Base-by-base conservation (phyloP, 116 monocot species). In the Phalaenopsis hybrid region DNA sequence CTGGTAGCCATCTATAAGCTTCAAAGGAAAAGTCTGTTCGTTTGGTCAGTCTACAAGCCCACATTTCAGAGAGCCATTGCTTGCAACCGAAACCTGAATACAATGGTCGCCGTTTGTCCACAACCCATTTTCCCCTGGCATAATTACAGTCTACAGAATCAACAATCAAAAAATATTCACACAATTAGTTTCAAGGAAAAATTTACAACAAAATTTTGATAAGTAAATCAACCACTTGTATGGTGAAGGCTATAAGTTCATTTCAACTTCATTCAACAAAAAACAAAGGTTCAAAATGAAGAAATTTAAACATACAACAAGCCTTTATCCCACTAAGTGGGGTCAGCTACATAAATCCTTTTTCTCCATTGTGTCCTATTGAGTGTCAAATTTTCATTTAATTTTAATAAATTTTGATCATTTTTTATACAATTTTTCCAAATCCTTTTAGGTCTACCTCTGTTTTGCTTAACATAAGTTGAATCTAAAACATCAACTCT, bases 31-130 rank as follows among this genome's bases (percentile, higher is more conserved):
- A 98, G 84, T 98, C 93, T 59, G 78, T 69, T 0, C 98, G 89
- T 45, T 87, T 48, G 81, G 85, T 95, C 81, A 89, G 78, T 67
- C 92, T 86, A 86, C 98, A 99, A 79, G 95, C 92, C 98, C 98
- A 99, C 98, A 93, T 93, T 65, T 77, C 74, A 79, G 98, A 95
- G 49, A 99, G 85, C 93, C 93, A 95, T 41, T 88, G 88, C 86
- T 95, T 95, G 88, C 98, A 99, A 68, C 82, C 90, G 80, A 85
- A 93, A 65, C 98, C 95, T 34, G 98, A 95, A 87, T 99, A 99
- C 31, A 95, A 80, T 44, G 98, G 98, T 45, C 92, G 65, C 57
- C 57, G 87, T 1, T 77, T 79, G 79, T 93, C 92, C 43, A 83
- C 80, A 83, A 95, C 88, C 98, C 98, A 99, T 70, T 88, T 90